phyloP scores from a whole-genome alignment of 768 basidiomycete species.

The Leucocoprinus leucothites region DNA sequence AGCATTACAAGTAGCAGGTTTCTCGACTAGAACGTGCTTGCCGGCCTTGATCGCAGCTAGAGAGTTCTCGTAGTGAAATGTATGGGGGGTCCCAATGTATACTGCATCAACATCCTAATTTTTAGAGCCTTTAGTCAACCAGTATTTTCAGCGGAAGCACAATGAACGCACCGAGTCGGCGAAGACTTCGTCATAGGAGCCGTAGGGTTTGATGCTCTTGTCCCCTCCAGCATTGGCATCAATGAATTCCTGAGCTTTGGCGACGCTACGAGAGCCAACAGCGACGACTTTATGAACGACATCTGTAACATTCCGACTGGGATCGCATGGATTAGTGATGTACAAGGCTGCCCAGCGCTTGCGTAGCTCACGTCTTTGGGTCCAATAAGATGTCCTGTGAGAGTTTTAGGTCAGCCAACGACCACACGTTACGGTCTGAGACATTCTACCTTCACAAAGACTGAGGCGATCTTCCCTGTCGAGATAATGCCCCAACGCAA shows the following conservation, averaged over 20 bases:
- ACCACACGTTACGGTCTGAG: background rate
- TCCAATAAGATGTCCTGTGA: slow-evolving; percentile 71
- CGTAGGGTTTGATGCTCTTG: slow-evolving; percentile 60
- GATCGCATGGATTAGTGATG: background rate
- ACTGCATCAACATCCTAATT: slow-evolving; percentile 74
- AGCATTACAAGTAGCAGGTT: slow-evolving; percentile 77
- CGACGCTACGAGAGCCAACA: slow-evolving; percentile 71
- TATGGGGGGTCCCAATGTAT: slow-evolving; percentile 81
- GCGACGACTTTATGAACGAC: slow-evolving; percentile 67
- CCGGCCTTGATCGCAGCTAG: slow-evolving; percentile 71
- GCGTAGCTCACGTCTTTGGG: slow-evolving; percentile 52
- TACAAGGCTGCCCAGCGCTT: too few species aligned
- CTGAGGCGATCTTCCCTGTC: slow-evolving; percentile 67
- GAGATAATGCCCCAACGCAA: slow-evolving; percentile 88
- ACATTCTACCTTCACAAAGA: slow-evolving; percentile 58
- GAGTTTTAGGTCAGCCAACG: background rate
- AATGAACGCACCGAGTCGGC: slow-evolving; percentile 54
- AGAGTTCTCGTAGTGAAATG: slow-evolving; percentile 76
- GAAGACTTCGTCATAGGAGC: slow-evolving; percentile 72
- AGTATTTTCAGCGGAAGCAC: too few species aligned
- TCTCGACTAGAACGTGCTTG: slow-evolving; percentile 89
- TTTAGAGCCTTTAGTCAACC: too few species aligned
- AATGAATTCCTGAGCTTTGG: slow-evolving; percentile 72
- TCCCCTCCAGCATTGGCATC: slow-evolving; percentile 46
- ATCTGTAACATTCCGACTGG: slow-evolving; percentile 64